phyloP scores from a whole-genome alignment of 106 monocot genomes.

The Posidonia australis region DNA sequence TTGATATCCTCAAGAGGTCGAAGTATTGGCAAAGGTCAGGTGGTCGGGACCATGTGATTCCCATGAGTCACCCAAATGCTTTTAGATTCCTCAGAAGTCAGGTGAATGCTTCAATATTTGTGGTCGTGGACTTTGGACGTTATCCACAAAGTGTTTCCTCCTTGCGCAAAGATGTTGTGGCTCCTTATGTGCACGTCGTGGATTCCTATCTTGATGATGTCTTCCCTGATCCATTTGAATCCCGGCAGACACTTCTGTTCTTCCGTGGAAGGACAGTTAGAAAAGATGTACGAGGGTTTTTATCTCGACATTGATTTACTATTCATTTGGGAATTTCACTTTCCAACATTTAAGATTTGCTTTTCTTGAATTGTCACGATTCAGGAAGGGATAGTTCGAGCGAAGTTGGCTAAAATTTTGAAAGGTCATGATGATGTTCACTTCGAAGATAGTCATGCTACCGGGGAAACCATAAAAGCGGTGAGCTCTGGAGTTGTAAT shows the following conservation, averaged over 20 bases:
- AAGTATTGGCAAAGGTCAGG: slow-evolving; percentile 73
- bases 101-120: slow-evolving; percentile 80
- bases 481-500: slow-evolving; percentile 25
- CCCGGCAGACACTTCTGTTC: slow-evolving; percentile 76
- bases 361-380: not conserved
- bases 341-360: not conserved
- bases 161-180: slow-evolving; percentile 77
- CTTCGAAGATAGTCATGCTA: slow-evolving; percentile 74
- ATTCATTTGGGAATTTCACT: not conserved
- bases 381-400: slow-evolving; percentile 80
- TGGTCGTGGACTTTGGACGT: slow-evolving; percentile 83
- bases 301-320: not conserved
- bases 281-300: slow-evolving; percentile 63
- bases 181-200: slow-evolving; percentile 87
- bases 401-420: slow-evolving; percentile 61
- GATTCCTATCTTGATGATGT: slow-evolving; percentile 57
- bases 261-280: slow-evolving; percentile 89
- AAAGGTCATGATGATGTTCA: slow-evolving; percentile 53
- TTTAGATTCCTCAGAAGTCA: slow-evolving; percentile 78
- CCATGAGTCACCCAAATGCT: slow-evolving; percentile 95
- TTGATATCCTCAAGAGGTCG: slow-evolving; percentile 54
- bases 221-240: slow-evolving; percentile 58
- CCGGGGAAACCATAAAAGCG: slow-evolving; percentile 68
- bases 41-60: slow-evolving; percentile 86
- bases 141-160: slow-evolving; percentile 43